Evolutionary conservation across 352 stramenopile species (phyloP).

Genomic region (Globisporangium nodosum): DNA sequence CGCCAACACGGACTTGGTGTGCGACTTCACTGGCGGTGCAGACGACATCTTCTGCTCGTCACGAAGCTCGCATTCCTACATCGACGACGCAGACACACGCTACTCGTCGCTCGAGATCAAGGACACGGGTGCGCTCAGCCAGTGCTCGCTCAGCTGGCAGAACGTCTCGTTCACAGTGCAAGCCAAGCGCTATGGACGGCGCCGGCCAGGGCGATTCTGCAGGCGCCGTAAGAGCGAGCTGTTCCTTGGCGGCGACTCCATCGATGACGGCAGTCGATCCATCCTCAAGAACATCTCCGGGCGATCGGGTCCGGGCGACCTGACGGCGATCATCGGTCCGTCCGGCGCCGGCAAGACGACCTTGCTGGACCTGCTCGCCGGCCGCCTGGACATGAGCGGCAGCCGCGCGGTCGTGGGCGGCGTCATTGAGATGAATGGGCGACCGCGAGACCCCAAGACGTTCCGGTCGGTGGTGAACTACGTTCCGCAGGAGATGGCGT

Average conservation of each 20-base stretch:
- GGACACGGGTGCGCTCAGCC: conserved; percentile 17
- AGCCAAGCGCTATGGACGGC: not conserved
- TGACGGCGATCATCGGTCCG: conserved; percentile 37
- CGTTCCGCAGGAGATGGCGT: conserved; percentile 52
- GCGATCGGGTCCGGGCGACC: conserved; percentile 23
- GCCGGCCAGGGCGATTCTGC: not conserved
- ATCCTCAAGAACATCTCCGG: conserved; percentile 36
- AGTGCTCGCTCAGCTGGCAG: conserved; percentile 21
- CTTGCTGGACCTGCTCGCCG: conserved; percentile 40
- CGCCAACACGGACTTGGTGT: not conserved
- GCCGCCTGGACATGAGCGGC: conserved; percentile 23
- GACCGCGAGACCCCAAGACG: conserved; percentile 22
- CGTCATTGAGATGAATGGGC: conserved; percentile 45
- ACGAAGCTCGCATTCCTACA: not conserved
- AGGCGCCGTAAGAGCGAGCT: not conserved
- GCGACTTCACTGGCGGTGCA: not conserved
- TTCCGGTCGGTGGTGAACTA: conserved; percentile 57
- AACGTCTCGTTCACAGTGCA: conserved; percentile 19
- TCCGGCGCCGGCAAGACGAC: conserved; percentile 36
- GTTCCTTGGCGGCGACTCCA: not conserved
- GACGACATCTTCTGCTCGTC: not conserved
- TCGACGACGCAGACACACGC: not conserved
- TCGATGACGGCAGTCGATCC: conserved; percentile 5
- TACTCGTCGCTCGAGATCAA: conserved; percentile 16
- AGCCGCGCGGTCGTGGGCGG: conserved; percentile 32